These are phyloP conservation scores for Pseudogymnoascus sp. DNA, from an alignment of 2,329 filamentous ascomycete genomes.

Conservation along the genomic window DNA sequence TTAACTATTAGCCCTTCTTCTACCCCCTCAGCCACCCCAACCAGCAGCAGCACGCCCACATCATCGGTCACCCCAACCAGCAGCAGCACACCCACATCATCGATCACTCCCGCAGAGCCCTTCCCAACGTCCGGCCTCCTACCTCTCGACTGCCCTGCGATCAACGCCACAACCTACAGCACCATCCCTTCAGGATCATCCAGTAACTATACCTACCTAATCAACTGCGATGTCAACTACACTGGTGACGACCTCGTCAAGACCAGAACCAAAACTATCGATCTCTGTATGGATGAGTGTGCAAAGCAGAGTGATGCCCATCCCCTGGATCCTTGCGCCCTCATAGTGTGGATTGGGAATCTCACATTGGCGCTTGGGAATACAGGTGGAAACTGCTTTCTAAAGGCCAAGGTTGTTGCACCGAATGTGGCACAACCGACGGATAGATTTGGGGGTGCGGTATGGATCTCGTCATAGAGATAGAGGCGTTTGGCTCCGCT, in stretches of 20 bases:
- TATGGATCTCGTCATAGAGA: not conserved
- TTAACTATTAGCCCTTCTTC: not conserved
- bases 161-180: not conserved
- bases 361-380: not conserved
- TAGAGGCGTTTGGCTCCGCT: not conserved
- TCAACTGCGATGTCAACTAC: slow-evolving; percentile 1
- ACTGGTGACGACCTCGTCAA: not conserved
- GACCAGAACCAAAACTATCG: not conserved
- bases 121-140: not conserved
- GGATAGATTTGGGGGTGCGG: not conserved
- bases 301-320: not conserved
- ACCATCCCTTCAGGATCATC: not conserved
- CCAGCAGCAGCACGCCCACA: not conserved
- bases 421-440: not conserved
- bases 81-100: not conserved
- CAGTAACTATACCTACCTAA: not conserved
- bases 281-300: not conserved
- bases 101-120: not conserved
- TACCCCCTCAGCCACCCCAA: not conserved
- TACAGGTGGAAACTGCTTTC: not conserved
- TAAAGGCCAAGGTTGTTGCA: not conserved
- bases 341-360: not conserved
- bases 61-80: not conserved
- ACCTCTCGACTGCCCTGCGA: not conserved
- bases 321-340: not conserved